These are phyloP conservation scores for Citrus unshiu DNA, from an alignment of 345 rosid species.

Conservation along the genomic window DNA sequence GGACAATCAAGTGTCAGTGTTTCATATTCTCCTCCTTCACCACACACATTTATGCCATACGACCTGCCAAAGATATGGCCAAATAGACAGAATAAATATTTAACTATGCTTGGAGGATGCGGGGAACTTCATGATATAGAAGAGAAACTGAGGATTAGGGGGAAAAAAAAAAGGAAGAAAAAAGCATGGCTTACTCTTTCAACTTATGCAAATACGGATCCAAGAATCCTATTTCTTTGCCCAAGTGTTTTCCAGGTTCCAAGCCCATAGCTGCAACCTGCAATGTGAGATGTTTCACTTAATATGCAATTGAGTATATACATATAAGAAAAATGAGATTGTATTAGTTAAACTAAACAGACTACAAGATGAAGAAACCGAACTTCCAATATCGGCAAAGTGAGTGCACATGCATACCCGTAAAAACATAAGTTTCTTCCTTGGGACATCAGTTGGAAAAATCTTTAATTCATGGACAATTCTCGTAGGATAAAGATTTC, in stretches of 20 bases:
- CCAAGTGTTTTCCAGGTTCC: slow-evolving; percentile 87
- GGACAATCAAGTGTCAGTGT: slow-evolving; percentile 96
- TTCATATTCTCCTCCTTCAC: slow-evolving; percentile 99
- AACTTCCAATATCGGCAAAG: background rate
- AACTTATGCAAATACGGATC: slow-evolving; percentile 65
- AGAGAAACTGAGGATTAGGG: background rate
- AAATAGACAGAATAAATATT: background rate
- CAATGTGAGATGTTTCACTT: slow-evolving; percentile 4
- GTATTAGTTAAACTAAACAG: background rate
- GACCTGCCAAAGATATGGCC: slow-evolving; percentile 38
- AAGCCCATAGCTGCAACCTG: slow-evolving; percentile 96
- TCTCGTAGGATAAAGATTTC: background rate
- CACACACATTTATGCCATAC: slow-evolving; percentile 93
- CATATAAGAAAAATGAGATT: background rate
- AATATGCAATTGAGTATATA: background rate
- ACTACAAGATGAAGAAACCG: background rate
- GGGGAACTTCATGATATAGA: background rate
- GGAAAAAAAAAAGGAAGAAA: background rate
- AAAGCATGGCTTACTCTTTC: slow-evolving; percentile 63
- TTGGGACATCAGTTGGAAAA: background rate
- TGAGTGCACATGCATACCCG: background rate
- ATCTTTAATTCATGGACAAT: background rate
- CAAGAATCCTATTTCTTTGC: slow-evolving; percentile 75
- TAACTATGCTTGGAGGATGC: background rate
- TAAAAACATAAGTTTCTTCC: background rate